A percentile compares a stretch with the other conserved stretches of the same genome.
Conservation (phyloP, 176 grass and related monocot species). For the Panicum miliaceum region DNA sequence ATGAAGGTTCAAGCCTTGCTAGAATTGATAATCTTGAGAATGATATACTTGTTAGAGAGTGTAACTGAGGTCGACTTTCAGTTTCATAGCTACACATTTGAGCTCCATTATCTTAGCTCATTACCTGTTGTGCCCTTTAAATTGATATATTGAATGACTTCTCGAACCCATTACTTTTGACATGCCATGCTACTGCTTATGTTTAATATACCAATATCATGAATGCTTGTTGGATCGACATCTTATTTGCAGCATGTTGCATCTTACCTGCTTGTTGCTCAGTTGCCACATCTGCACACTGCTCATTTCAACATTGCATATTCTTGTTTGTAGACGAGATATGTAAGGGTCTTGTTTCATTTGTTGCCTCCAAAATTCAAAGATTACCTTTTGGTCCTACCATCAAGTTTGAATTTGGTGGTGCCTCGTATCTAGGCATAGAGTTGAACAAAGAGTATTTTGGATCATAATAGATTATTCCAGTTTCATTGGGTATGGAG, state of each 20-base stretch:
- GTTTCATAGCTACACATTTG: neutral
- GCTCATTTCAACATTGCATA: neutral
- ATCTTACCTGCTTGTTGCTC: neutral
- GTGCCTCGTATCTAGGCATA: neutral
- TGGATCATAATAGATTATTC: neutral
- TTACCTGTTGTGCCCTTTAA: neutral
- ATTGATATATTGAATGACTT: neutral
- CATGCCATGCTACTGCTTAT: neutral
- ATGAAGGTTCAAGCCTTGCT: neutral
- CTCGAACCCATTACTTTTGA: neutral
- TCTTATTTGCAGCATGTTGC: conserved; percentile 2
- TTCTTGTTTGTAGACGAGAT: neutral
- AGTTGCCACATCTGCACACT: neutral
- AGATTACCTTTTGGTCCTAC: neutral
- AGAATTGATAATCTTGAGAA: conserved; percentile 1
- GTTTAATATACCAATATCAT: neutral
- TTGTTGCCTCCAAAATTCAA: neutral
- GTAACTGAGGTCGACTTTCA: neutral
- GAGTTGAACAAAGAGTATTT: neutral
- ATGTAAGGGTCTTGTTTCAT: neutral
- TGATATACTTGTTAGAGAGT: neutral
- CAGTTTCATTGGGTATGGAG: neutral
- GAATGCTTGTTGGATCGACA: neutral
- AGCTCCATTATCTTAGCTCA: neutral
- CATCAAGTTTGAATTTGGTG: neutral